A percentile compares a stretch with the other conserved stretches of the same genome.
phyloP scores from a whole-genome alignment of 2,329 filamentous ascomycete genomes.

The Penicillium sp. region DNA sequence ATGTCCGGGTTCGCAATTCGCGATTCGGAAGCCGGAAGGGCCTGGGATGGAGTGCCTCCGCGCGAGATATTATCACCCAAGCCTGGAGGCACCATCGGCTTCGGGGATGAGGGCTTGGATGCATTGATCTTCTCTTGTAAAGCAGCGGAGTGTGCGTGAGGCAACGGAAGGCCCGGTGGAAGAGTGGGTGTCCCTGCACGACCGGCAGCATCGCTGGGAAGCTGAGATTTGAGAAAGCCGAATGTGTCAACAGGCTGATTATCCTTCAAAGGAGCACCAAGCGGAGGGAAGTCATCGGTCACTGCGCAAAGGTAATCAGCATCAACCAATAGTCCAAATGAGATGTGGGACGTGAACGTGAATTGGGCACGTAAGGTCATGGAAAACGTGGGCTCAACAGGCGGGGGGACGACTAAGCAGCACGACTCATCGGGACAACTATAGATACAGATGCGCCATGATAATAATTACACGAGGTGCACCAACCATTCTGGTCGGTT shows the following conservation, averaged over 20 bases:
- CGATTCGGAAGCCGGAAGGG: conserved; percentile 21
- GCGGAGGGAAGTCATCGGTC: conserved; percentile 49
- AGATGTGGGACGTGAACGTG: conserved; percentile 7
- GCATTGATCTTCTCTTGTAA: conserved; percentile 32
- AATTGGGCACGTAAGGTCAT: conserved; percentile 12
- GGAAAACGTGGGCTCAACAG: conserved; percentile 16
- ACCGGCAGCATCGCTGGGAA: conserved; percentile 31
- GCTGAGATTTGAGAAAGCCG: conserved; percentile 38
- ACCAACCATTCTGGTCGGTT: conserved; percentile 24
- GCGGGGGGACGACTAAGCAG: conserved; percentile 12
- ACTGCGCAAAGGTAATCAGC: conserved; percentile 34
- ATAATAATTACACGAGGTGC: conserved; percentile 38
- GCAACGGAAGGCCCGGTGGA: conserved; percentile 44
- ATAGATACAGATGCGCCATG: conserved; percentile 29
- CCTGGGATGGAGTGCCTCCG: conserved; percentile 31
- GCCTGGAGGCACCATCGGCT: conserved; percentile 30
- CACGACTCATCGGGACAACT: conserved; percentile 6
- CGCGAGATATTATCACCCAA: conserved; percentile 26
- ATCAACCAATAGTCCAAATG: conserved; percentile 10
- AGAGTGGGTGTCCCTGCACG: conserved; percentile 41
- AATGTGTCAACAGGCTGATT: conserved; percentile 34
- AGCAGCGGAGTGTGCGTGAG: conserved; percentile 39
- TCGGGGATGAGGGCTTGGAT: conserved; percentile 32
- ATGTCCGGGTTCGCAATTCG: conserved; percentile 29
- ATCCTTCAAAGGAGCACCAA: conserved; percentile 41